A percentile compares a stretch with the other conserved stretches of the same genome.
Conservation (phyloP, 2,329 filamentous ascomycete genomes). For the Purpureocillium lavendulum region DNA sequence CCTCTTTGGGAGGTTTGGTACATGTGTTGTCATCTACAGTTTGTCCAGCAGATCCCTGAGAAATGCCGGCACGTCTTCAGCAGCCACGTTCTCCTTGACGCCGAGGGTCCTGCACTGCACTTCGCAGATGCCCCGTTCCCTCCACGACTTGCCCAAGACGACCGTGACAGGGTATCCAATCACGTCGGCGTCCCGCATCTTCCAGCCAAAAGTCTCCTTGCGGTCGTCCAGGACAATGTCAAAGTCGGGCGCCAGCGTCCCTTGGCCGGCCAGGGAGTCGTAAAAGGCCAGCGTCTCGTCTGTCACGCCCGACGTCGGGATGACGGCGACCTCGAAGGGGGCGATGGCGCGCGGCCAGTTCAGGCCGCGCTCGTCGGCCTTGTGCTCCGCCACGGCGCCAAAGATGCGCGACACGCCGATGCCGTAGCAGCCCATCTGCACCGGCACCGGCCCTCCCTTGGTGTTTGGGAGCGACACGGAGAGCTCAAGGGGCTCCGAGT, state of each 20-base stretch:
- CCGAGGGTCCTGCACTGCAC: slow-evolving; percentile 68
- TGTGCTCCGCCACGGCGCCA: slow-evolving; percentile 71
- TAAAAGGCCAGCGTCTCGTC: slow-evolving; percentile 51
- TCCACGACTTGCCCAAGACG: slow-evolving; percentile 67
- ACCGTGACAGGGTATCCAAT: slow-evolving; percentile 82
- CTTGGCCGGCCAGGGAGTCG: slow-evolving; percentile 40
- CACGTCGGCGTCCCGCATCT: slow-evolving; percentile 81
- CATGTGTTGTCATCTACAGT: slow-evolving; percentile 30
- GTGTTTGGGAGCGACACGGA: slow-evolving; percentile 36
- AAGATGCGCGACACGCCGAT: slow-evolving; percentile 90
- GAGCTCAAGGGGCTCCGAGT: slow-evolving; percentile 67
- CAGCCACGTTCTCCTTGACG: slow-evolving; percentile 49
- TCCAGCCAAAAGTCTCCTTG: slow-evolving; percentile 64
- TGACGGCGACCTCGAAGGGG: slow-evolving; percentile 68
- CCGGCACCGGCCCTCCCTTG: slow-evolving; percentile 32
- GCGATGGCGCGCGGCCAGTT: slow-evolving; percentile 86
- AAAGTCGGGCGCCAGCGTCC: slow-evolving; percentile 20
- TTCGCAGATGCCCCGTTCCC: slow-evolving; percentile 51
- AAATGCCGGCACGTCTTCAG: slow-evolving; percentile 33
- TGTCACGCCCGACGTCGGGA: slow-evolving; percentile 41
- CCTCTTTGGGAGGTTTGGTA: too few species aligned
- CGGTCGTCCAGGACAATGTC: slow-evolving; percentile 73
- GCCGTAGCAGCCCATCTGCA: slow-evolving; percentile 96
- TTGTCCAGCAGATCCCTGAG: slow-evolving; percentile 37
- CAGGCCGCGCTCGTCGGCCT: slow-evolving; percentile 64